Base-by-base conservation (phyloP, 1,284 basidiomycete genomes). In the Anthracocystis walkeri region DNA sequence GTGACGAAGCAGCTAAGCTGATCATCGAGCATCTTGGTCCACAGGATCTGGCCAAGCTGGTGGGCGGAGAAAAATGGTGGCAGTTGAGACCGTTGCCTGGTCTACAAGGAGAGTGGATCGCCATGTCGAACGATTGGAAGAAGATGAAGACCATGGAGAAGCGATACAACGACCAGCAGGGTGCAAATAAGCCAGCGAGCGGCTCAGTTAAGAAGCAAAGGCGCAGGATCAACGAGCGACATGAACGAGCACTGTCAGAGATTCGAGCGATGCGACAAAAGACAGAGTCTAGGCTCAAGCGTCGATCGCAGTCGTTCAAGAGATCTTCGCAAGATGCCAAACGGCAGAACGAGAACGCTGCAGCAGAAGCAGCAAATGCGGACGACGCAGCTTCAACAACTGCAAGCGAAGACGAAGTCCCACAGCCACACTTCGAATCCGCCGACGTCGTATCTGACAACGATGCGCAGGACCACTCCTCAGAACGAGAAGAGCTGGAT, bases 31-130 rank as follows among this genome's bases (percentile, higher is more conserved):
- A 91, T 1, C 88, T 99, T 12, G 95, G 96, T 0, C 94, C 95
- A 10, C 90, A 92, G 73, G 91, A 86, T 92, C 33, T 92, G 10
- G 89, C 90, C 75, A 89, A 89, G 58, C 84, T 95, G 27, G 91
- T 95, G 1, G 95, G 95, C 18, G 96, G 95, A 2, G 90, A 90
- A 7, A 94, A 94, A 81, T 98, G 96, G 95, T 98, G 95, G 96
- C 95, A 85, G 80, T 51, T 85, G n/a, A 77, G 82, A 56, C 66
- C 90, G 38, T 45, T 81, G 45, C 88, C 44, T 53, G 94, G 92
- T 20, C 88, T 95, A 12, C 90, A 94, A 78, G 93, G 89, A 2
- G 93, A 98, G 85, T 97, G 95, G 95, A 92, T 97, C 55, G 91
- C 90, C 31, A 87, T 82, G 77, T 78, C 77, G 29, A 58, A 72